A percentile compares a stretch with the other conserved stretches of the same genome.
phyloP scores from a whole-genome alignment of 2,329 filamentous ascomycete genomes.

The Arachnopeziza araneosa region DNA sequence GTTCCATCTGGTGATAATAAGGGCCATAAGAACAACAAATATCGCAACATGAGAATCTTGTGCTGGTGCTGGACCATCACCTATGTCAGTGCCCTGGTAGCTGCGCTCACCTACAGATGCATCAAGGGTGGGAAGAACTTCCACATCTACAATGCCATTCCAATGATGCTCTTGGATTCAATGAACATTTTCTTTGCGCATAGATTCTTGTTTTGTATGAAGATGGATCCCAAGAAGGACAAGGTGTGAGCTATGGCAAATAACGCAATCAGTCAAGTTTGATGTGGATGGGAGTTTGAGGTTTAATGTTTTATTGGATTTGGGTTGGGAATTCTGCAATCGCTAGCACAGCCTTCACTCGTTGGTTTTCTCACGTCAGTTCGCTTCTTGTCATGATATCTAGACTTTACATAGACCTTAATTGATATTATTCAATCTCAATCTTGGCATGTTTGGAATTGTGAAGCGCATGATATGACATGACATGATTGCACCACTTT shows the following conservation, averaged over 20 bases:
- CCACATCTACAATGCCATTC: slow-evolving; percentile 4
- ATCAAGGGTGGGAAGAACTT: slow-evolving; percentile 1
- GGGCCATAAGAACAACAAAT: slow-evolving; percentile 6
- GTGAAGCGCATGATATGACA: too few species aligned
- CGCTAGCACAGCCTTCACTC: not conserved
- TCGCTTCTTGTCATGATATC: not conserved
- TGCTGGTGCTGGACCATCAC: slow-evolving; percentile 9
- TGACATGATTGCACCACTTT: too few species aligned
- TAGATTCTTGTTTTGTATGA: slow-evolving; percentile 6
- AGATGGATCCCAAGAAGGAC: not conserved
- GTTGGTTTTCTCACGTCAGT: not conserved
- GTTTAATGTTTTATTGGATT: not conserved
- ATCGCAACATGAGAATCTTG: slow-evolving; percentile 7
- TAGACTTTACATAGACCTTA: not conserved
- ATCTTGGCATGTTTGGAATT: too few species aligned
- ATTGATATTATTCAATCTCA: not conserved
- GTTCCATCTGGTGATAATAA: slow-evolving; percentile 7
- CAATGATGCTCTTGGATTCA: slow-evolving; percentile 4
- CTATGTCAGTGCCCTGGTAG: slow-evolving; percentile 1
- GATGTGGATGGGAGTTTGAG: not conserved
- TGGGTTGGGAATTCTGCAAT: not conserved
- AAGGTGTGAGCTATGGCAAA: not conserved
- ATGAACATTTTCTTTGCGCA: slow-evolving; percentile 10
- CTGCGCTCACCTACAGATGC: slow-evolving; percentile 2
- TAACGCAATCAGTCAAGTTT: not conserved